These are phyloP conservation scores for Coriaria nepalensis DNA, from an alignment of 306 rosid species.

Conservation along the genomic window DNA sequence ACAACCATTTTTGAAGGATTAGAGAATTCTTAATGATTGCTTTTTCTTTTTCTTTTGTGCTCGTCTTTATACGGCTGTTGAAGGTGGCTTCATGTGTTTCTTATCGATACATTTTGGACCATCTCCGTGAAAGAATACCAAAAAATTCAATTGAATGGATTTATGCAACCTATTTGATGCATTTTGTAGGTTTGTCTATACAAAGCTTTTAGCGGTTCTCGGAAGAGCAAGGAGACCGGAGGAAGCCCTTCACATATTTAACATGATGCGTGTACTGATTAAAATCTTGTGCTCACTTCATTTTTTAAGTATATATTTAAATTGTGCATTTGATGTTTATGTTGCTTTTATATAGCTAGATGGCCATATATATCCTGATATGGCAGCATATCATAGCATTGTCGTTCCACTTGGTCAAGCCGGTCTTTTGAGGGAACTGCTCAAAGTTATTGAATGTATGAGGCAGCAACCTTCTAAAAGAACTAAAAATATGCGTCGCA, in stretches of 20 bases:
- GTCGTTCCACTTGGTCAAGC: slow-evolving; percentile 92
- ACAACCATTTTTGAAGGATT: too few species aligned
- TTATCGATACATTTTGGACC: too few species aligned
- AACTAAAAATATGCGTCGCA: slow-evolving; percentile 22
- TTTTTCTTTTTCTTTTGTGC: too few species aligned
- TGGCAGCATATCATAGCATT: slow-evolving; percentile 86
- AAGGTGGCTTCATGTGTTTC: too few species aligned
- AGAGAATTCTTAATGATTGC: too few species aligned
- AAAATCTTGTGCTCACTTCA: slow-evolving; percentile 22
- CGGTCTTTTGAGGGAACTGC: slow-evolving; percentile 67
- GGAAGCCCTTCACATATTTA: slow-evolving; percentile 72
- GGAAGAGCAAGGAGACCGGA: slow-evolving; percentile 72
- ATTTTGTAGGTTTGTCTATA: slow-evolving; percentile 72
- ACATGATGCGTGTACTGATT: slow-evolving; percentile 60
- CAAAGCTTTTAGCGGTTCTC: slow-evolving; percentile 78
- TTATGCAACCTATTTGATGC: slow-evolving; percentile 11
- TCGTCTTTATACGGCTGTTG: too few species aligned
- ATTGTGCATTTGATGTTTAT: slow-evolving; percentile 16
- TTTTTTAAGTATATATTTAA: slow-evolving; percentile 3
- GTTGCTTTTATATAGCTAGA: slow-evolving; percentile 47
- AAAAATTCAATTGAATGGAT: neutral
- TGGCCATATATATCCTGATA: slow-evolving; percentile 61
- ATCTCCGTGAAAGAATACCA: too few species aligned
- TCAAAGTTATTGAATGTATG: slow-evolving; percentile 61
- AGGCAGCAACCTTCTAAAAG: slow-evolving; percentile 50